Percentiles rank a stretch among this genome's conserved stretches.
These are phyloP conservation scores for Backusella mclennaniae DNA, from an alignment of 192 early-diverging fungal species.

Conservation along the genomic window DNA sequence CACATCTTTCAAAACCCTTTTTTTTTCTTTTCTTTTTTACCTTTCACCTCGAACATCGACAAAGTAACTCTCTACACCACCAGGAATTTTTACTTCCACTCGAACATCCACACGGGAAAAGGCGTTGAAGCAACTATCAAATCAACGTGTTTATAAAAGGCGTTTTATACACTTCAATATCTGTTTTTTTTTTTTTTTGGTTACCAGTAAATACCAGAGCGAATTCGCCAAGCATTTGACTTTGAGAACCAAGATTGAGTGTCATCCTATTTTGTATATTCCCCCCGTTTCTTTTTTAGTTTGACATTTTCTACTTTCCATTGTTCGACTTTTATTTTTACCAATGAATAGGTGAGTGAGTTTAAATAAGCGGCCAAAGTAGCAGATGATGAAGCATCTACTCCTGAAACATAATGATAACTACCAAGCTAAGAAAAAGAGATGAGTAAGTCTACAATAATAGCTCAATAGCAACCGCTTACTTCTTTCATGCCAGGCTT, in stretches of 20 bases:
- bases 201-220: constrained; percentile 66
- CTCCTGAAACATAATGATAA: constrained; percentile 77
- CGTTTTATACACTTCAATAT: too few species aligned
- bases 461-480: neutral
- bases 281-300: neutral
- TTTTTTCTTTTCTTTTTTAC: constrained; percentile 34
- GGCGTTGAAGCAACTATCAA: constrained; percentile 88
- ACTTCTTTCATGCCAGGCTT: constrained; percentile 81
- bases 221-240: constrained; percentile 59
- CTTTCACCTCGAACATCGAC: constrained; percentile 89
- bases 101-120: constrained; percentile 96
- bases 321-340: constrained; percentile 22
- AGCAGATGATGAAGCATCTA: constrained; percentile 91
- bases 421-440: constrained; percentile 69
- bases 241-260: constrained; percentile 67
- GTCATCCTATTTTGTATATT: constrained; percentile 46
- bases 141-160: neutral
- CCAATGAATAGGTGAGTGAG: constrained; percentile 89
- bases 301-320: neutral
- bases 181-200: neutral
- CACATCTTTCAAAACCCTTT: neutral
- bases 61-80: constrained; percentile 92
- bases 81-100: constrained; percentile 98
- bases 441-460: too few species aligned
- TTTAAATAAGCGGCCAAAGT: constrained; percentile 97